Conservation (phyloP, 2,329 filamentous ascomycete genomes). For the Rasamsonia emersonii region DNA sequence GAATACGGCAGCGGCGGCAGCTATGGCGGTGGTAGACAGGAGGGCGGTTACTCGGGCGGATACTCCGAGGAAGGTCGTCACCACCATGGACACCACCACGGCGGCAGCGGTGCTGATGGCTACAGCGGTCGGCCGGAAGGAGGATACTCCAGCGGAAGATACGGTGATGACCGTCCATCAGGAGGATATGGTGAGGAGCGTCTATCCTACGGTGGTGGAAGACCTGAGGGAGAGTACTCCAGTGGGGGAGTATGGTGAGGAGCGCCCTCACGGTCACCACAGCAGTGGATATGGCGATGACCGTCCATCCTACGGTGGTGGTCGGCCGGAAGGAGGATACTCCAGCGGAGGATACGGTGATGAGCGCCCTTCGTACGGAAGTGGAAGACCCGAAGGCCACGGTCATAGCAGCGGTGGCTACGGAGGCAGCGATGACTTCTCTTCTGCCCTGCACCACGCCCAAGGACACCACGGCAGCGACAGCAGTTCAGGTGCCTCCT, state of each 20-base stretch:
- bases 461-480: conserved; percentile 43
- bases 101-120: too few relatives aligned
- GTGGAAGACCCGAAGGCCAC: conserved; percentile 5
- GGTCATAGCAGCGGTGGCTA: too few relatives aligned
- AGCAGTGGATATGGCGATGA: neutral
- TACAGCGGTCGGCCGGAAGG: too few relatives aligned
- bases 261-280: neutral
- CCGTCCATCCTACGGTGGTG: neutral
- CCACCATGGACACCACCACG: too few relatives aligned
- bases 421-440: conserved; percentile 11
- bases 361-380: conserved; percentile 1
- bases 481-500: conserved; percentile 31
- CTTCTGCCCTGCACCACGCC: conserved; percentile 36
- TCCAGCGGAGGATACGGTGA: conserved; percentile 7
- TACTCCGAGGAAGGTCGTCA: too few relatives aligned
- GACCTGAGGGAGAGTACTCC: too few relatives aligned
- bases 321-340: neutral
- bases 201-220: neutral
- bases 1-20: too few relatives aligned
- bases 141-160: too few relatives aligned
- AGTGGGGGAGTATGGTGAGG: neutral
- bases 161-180: neutral
- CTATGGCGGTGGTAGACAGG: conserved; percentile 8
- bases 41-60: too few relatives aligned
- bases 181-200: neutral